Percentiles rank a stretch among this genome's conserved stretches.
These are phyloP conservation scores for Solanum hybrid DNA, from an alignment of 305 asterid species.

Conservation along the genomic window DNA sequence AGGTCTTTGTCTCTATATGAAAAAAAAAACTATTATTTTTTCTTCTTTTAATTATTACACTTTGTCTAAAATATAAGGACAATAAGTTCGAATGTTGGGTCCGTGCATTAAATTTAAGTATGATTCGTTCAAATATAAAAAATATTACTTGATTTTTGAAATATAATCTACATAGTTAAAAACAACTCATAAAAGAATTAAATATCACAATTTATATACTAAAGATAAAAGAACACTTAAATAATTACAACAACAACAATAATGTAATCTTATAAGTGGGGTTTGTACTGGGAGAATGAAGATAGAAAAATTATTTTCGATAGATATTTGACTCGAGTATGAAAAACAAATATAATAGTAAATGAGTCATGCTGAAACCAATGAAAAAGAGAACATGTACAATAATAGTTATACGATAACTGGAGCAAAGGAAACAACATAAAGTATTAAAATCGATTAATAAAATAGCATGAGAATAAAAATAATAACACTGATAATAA, in stretches of 20 bases:
- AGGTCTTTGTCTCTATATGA: background rate
- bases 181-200: background rate
- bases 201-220: background rate
- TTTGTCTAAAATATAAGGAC: background rate
- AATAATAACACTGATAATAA: too few relatives aligned
- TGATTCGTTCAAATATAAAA: background rate
- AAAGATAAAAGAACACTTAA: background rate
- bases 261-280: background rate
- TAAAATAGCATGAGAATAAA: too few relatives aligned
- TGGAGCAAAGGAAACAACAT: too few relatives aligned
- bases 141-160: background rate
- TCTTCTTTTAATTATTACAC: background rate
- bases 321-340: background rate
- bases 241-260: background rate
- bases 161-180: background rate
- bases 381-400: background rate
- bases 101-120: background rate
- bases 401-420: too few relatives aligned
- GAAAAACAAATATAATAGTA: background rate
- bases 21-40: background rate
- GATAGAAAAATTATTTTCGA: fast-evolving
- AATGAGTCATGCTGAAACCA: background rate
- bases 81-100: background rate
- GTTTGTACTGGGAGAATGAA: background rate
- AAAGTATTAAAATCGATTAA: too few relatives aligned